Evolutionary conservation across 177 flowering plant genomes (phyloP).

Genomic region (Tripterygium wilfordii): DNA sequence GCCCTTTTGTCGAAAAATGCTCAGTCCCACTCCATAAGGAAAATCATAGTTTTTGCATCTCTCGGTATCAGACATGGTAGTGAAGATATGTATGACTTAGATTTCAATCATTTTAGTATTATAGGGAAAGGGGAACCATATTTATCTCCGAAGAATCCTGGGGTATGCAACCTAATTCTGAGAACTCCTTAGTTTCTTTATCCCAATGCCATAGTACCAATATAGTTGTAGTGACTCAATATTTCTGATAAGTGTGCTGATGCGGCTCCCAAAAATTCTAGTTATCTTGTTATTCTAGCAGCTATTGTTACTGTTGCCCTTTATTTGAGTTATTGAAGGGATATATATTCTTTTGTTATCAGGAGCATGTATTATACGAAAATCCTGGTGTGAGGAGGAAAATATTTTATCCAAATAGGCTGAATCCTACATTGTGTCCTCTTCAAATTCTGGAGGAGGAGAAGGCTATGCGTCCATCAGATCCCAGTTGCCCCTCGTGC

Average conservation of each 20-base stretch:
- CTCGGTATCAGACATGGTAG: conserved; percentile 60
- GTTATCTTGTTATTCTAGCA: no score
- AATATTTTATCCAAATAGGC: conserved; percentile 45
- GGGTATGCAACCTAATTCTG: conserved; percentile 34
- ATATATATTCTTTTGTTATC: no score
- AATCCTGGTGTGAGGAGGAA: conserved; percentile 52
- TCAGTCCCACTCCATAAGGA: conserved; percentile 55
- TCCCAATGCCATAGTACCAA: no score
- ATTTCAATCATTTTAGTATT: conserved; percentile 52
- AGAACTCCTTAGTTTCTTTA: no score
- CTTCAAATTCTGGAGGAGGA: conserved; percentile 60
- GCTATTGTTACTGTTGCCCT: no score
- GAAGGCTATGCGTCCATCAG: conserved; percentile 56
- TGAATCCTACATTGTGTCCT: conserved; percentile 49
- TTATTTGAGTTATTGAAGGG: no score
- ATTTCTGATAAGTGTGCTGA: no score
- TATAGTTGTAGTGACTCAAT: no score
- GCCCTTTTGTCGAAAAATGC: conserved; percentile 37
- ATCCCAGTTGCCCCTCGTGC: conserved; percentile 50
- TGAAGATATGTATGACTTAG: conserved; percentile 58
- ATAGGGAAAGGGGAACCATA: conserved; percentile 48
- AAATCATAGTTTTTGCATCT: conserved; percentile 56
- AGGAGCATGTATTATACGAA: conserved; percentile 62
- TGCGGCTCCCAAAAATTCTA: no score
- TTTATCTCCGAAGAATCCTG: conserved; percentile 37